Conservation (phyloP, 1,139 yeast genomes). For the Suhomyces atakaporum region DNA sequence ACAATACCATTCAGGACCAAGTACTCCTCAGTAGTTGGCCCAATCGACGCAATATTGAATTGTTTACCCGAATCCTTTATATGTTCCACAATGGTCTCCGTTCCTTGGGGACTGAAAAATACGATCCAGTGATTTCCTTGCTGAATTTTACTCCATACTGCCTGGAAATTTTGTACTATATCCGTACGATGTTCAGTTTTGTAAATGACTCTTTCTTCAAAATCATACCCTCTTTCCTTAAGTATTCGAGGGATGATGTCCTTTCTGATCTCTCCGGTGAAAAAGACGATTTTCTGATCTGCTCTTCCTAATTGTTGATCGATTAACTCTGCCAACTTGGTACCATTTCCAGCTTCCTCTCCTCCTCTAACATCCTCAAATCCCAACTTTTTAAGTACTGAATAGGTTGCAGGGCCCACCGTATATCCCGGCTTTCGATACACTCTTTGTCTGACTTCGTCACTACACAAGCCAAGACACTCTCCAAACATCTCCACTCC, state of each 20-base stretch:
- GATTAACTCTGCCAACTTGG: constrained; percentile 65
- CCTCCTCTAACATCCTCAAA: constrained; percentile 75
- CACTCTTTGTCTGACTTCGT: constrained; percentile 24
- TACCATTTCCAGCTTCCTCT: constrained; percentile 77
- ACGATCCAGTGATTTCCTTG: constrained; percentile 60
- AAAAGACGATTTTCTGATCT: constrained; percentile 55
- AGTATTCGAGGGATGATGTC: constrained; percentile 77
- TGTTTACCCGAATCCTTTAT: constrained; percentile 26
- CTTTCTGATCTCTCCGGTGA: constrained; percentile 84
- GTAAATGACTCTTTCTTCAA: constrained; percentile 70
- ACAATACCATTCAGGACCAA: constrained; percentile 50
- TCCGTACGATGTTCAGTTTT: constrained; percentile 57
- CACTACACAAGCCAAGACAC: constrained; percentile 33
- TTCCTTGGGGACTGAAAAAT: constrained; percentile 91
- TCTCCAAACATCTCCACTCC: constrained; percentile 78
- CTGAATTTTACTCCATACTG: constrained; percentile 16
- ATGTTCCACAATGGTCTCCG: constrained; percentile 57
- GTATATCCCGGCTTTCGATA: constrained; percentile 66
- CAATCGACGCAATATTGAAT: constrained; percentile 74
- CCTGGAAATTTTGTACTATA: constrained; percentile 42
- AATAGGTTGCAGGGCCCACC: constrained; percentile 88
- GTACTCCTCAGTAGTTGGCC: constrained; percentile 85
- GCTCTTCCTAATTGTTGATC: constrained; percentile 36
- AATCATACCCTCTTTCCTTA: constrained; percentile 36
- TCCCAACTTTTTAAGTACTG: constrained; percentile 61